These are phyloP conservation scores for Alternaria brassicicola DNA, from an alignment of 2,329 filamentous ascomycete genomes.

Conservation along the genomic window DNA sequence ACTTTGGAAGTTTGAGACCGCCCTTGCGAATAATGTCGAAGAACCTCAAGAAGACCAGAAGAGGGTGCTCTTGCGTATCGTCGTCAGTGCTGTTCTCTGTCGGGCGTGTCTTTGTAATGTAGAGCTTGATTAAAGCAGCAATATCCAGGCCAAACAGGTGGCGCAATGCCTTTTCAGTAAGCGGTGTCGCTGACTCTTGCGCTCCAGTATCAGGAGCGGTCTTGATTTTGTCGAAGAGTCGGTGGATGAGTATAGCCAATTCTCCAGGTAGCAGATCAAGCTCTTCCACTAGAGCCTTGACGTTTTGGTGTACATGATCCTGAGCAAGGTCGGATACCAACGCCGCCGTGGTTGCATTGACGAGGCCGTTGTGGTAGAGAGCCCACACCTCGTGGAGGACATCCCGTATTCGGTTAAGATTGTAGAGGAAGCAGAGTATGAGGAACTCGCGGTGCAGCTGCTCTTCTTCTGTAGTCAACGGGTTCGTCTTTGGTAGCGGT, in stretches of 20 bases:
- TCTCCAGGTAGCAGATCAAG: background rate
- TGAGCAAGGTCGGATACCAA: conserved; percentile 24
- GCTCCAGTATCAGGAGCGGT: background rate
- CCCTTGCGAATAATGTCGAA: conserved; percentile 14
- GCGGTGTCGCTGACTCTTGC: background rate
- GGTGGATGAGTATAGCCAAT: conserved; percentile 4
- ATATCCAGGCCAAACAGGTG: conserved; percentile 17
- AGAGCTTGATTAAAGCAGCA: background rate
- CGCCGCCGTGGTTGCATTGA: conserved; percentile 18
- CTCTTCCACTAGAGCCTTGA: conserved; percentile 14
- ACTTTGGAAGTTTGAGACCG: conserved; percentile 6
- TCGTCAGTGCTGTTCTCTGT: background rate
- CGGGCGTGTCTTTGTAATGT: background rate
- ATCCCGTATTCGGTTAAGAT: conserved; percentile 18
- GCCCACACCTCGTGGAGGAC: conserved; percentile 16
- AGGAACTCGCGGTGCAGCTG: conserved; percentile 19
- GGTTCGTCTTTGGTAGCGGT: background rate
- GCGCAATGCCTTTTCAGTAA: background rate
- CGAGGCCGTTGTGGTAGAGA: conserved; percentile 9
- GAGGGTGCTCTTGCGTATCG: background rate
- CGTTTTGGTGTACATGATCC: conserved; percentile 17
- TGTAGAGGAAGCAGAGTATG: conserved; percentile 25
- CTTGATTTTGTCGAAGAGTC: conserved; percentile 3
- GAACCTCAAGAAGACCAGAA: conserved; percentile 16
- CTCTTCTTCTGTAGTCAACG: conserved; percentile 14